Evolutionary conservation across 2,329 filamentous ascomycete species (phyloP), one percentile per base, ranked within the genome.

Genomic region (Nemania serpens): DNA sequence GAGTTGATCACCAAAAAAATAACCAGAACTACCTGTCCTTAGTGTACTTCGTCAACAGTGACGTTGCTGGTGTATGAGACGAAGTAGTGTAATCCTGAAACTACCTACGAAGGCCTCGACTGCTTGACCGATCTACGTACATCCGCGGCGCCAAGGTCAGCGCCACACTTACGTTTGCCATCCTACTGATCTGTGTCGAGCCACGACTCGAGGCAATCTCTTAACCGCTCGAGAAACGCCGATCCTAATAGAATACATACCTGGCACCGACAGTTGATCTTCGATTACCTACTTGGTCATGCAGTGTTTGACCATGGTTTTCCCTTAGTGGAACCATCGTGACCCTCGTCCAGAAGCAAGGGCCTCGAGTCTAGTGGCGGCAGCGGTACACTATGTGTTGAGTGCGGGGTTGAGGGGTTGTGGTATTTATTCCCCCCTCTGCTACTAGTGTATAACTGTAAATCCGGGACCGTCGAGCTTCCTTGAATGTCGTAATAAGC

Each of bases 351-450:
- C 25, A 3, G 4, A 29, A 29, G 25, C 25, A 29, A 4, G 25
- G 25, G 25, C 25, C 25, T 29, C 7, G 25, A 29, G 25, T 29
- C 25, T 29, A 29, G 25, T 29, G 25, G 25, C 25, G 7, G 25
- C 7, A 29, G n/a, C 25, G 7, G 4, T 29, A 29, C 4, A 7
- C 7, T 37, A 42, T 10, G 34, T 45, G 39, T 51, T 36, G 46
- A 36, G 49, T 48, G 43, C 42, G 46, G 55, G 42, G 45, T 59
- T 58, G 45, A 45, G 47, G 45, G 57, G 33, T 36, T 43, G 18
- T 20, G 29, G 34, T 43, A 9, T 7, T 29, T 7, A n/a, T 29
- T 49, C 50, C 43, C 39, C 45, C 25, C 42, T 25, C 42, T 45
- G 7, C 7, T 7, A 29, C 7, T 29, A 29, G 4, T 29, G 4